Conservation (phyloP, 345 rosid species). For the Rubroshorea leprosula region DNA sequence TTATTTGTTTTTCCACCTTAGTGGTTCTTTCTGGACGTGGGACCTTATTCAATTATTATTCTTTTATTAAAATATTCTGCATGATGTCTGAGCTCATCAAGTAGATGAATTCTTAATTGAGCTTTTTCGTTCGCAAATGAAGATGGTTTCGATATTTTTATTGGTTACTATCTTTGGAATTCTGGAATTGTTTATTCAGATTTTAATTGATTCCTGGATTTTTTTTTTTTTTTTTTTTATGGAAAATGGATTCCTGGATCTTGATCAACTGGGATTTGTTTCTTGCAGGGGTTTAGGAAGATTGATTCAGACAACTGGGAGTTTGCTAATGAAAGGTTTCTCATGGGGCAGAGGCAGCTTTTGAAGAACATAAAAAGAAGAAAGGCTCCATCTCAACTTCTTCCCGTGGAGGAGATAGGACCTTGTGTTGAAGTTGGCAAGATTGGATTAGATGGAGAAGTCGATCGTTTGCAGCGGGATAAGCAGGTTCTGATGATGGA, state of each 20-base stretch:
- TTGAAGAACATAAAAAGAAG: constrained; percentile 74
- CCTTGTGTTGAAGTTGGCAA: constrained; percentile 53
- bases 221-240: not conserved
- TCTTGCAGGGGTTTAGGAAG: constrained; percentile 80
- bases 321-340: constrained; percentile 77
- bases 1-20: not conserved
- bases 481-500: constrained; percentile 51
- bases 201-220: constrained; percentile 4
- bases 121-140: too few species aligned
- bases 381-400: constrained; percentile 35
- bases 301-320: constrained; percentile 79
- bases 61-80: too few species aligned
- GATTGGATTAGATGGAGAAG: constrained; percentile 38
- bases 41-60: constrained; percentile 9
- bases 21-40: constrained; percentile 20
- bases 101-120: too few species aligned
- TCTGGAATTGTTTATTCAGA: not conserved
- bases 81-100: not conserved
- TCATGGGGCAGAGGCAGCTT: constrained; percentile 61
- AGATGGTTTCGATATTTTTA: not conserved
- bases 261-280: too few species aligned
- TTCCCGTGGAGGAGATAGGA: constrained; percentile 28
- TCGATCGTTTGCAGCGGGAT: constrained; percentile 53
- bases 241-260: too few species aligned
- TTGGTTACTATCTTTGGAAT: not conserved